Conservation (phyloP, 331 rosid genomes). For the Phaseolus coccineus region DNA sequence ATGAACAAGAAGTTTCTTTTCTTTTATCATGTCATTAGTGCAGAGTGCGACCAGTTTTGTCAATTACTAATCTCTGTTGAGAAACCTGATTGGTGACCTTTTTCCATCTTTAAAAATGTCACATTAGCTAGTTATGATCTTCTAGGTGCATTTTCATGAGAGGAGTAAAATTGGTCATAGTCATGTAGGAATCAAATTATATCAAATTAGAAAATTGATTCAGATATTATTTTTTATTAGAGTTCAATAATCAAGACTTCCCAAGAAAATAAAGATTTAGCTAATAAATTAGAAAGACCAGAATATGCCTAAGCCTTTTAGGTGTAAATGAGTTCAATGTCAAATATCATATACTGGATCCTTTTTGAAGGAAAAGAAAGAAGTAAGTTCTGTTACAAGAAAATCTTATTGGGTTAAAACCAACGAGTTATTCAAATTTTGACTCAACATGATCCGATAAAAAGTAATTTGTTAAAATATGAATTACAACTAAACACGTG, state of each 20-base stretch:
- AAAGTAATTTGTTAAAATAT: not conserved
- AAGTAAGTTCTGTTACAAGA: not conserved
- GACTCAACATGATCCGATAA: not conserved
- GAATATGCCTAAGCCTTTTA: too few species aligned
- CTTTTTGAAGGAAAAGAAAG: not conserved
- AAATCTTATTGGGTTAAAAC: not conserved
- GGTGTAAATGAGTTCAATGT: not conserved
- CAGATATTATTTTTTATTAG: not conserved
- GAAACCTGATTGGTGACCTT: too few species aligned
- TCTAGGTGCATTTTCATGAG: not conserved
- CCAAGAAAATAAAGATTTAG: too few species aligned
- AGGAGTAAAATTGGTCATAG: slow-evolving; percentile 1
- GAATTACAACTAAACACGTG: not conserved
- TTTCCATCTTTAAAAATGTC: not conserved
- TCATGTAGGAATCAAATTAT: not conserved
- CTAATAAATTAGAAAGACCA: too few species aligned
- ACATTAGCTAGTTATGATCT: slow-evolving; percentile 9
- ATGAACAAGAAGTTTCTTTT: too few species aligned
- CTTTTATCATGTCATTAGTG: too few species aligned
- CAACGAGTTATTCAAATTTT: not conserved
- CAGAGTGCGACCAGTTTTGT: too few species aligned
- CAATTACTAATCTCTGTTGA: too few species aligned
- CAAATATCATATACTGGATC: not conserved
- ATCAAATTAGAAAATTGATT: slow-evolving; percentile 1
- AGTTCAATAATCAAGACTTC: not conserved